Evolutionary conservation across 306 rosid species (phyloP).

Genomic region (Senna tora): DNA sequence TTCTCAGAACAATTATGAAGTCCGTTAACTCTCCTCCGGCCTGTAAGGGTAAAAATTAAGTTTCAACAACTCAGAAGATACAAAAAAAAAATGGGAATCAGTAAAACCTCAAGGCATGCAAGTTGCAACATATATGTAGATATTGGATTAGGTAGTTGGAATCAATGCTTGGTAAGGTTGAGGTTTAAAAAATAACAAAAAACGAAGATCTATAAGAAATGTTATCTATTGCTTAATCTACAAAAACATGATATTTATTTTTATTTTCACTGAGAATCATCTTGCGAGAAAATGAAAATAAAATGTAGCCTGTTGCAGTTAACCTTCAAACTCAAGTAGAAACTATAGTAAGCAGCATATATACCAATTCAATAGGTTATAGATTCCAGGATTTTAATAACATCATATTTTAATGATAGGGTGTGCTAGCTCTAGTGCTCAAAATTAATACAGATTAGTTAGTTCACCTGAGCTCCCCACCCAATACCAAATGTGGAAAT

Average conservation of each 20-base stretch:
- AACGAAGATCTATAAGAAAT: conserved; percentile 1
- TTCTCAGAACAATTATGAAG: conserved; percentile 84
- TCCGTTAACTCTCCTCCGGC: conserved; percentile 98
- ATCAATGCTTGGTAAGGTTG: conserved; percentile 28
- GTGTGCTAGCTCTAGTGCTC: neutral
- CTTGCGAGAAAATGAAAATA: conserved; percentile 4
- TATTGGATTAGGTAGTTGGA: neutral
- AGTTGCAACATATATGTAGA: neutral
- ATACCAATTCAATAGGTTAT: neutral
- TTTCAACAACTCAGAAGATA: conserved; percentile 31
- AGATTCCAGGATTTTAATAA: conserved; percentile 1
- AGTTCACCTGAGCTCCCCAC: conserved; percentile 95
- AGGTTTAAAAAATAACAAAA: neutral
- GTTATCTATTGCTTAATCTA: conserved; percentile 24
- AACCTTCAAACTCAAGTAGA: neutral
- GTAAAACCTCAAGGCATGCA: conserved; percentile 19
- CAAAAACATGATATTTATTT: conserved; percentile 8
- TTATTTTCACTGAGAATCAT: neutral
- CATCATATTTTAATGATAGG: neutral
- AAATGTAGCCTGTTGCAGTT: conserved; percentile 24
- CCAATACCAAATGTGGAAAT: conserved; percentile 85
- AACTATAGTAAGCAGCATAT: conserved; percentile 19
- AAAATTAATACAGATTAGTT: conserved; percentile 26
- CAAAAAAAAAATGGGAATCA: conserved; percentile 14
- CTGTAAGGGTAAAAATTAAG: conserved; percentile 41